A percentile compares a stretch with the other conserved stretches of the same genome.
Evolutionary conservation across 2,329 filamentous ascomycete species (phyloP).

Genomic region (Cladosporium sp.): DNA sequence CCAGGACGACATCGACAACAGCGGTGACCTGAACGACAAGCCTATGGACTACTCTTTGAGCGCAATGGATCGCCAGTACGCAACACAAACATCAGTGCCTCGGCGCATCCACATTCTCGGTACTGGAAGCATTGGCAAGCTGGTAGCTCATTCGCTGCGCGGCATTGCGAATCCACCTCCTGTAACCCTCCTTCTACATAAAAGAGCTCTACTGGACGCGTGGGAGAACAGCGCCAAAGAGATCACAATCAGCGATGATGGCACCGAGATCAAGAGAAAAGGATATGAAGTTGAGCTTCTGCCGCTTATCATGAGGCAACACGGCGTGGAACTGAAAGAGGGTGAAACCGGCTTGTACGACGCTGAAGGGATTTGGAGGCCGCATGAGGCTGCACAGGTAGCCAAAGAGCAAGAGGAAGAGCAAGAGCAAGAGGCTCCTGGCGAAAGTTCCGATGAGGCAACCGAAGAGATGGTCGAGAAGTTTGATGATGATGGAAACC

Average conservation of each 20-base stretch:
- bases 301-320: constrained; percentile 32
- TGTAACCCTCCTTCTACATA: constrained; percentile 75
- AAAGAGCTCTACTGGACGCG: constrained; percentile 36
- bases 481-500: background rate
- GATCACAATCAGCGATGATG: constrained; percentile 42
- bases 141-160: constrained; percentile 71
- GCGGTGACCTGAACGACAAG: background rate
- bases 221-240: constrained; percentile 49
- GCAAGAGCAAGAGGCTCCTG: too few relatives aligned
- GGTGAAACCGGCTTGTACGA: constrained; percentile 21
- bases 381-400: constrained; percentile 24
- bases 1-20: background rate
- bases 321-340: constrained; percentile 28
- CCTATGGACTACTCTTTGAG: constrained; percentile 15
- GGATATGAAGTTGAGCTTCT: constrained; percentile 47
- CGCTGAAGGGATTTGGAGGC: constrained; percentile 20
- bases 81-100: constrained; percentile 21
- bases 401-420: constrained; percentile 2
- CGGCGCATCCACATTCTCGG: constrained; percentile 72
- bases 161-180: constrained; percentile 60
- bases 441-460: background rate
- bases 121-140: constrained; percentile 72
- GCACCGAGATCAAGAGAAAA: constrained; percentile 32
- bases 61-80: constrained; percentile 28
- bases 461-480: background rate